These are phyloP conservation scores for Vitis amurensis DNA, from an alignment of 164 flowering plant genomes.

Conservation along the genomic window DNA sequence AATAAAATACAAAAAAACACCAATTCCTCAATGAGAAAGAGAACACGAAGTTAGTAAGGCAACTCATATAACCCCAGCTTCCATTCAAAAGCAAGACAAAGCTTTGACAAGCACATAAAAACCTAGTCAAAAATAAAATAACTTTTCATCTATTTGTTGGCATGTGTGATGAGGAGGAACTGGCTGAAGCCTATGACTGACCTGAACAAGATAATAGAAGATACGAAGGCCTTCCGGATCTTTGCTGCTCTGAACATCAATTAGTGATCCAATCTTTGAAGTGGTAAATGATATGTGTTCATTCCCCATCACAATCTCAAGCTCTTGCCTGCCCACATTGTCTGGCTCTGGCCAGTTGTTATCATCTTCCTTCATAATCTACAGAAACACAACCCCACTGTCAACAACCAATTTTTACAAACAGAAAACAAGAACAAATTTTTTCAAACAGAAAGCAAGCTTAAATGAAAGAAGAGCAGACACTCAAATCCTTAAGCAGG, in stretches of 20 bases:
- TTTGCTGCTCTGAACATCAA: constrained; percentile 92
- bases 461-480: not conserved
- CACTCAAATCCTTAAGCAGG: no score
- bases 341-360: constrained; percentile 96
- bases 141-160: no score
- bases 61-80: no score
- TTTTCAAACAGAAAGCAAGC: not conserved
- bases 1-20: no score
- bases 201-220: constrained; percentile 97
- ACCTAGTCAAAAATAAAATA: no score
- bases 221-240: constrained; percentile 98
- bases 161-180: no score
- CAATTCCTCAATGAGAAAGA: no score
- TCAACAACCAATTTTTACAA: constrained; percentile 7
- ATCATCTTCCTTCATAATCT: constrained; percentile 99
- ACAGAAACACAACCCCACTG: not conserved
- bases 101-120: no score
- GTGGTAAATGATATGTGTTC: constrained; percentile 97
- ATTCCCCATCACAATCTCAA: constrained; percentile 97
- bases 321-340: constrained; percentile 89
- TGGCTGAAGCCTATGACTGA: constrained; percentile 9
- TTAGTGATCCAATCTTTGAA: constrained; percentile 94
- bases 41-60: no score
- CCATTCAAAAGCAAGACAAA: no score
- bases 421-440: not conserved